phyloP scores from a whole-genome alignment of 257 asterid genomes.

The Forsythia viridissima region DNA sequence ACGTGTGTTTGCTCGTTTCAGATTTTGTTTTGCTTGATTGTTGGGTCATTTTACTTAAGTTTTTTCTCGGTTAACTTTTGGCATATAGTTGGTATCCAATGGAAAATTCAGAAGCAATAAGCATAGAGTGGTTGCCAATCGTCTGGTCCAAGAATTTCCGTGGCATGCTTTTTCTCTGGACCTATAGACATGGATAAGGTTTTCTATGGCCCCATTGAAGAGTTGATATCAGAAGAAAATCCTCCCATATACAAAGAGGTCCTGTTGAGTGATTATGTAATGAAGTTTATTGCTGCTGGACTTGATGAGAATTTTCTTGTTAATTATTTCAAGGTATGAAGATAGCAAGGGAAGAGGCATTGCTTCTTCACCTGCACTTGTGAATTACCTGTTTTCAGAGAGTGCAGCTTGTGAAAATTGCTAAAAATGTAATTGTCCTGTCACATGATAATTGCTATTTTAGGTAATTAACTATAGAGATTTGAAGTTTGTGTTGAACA shows the following conservation, averaged over 20 bases:
- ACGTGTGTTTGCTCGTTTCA: background rate
- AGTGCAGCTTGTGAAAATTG: background rate
- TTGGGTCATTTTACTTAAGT: background rate
- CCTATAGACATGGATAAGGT: constrained; percentile 12
- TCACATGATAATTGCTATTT: background rate
- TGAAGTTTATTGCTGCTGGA: constrained; percentile 23
- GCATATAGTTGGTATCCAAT: constrained; percentile 43
- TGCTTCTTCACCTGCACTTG: background rate
- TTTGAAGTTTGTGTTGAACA: background rate
- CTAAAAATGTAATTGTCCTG: background rate
- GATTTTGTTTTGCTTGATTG: background rate
- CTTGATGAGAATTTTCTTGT: constrained; percentile 42
- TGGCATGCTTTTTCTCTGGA: constrained; percentile 43
- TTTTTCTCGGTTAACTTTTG: background rate
- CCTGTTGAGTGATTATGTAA: constrained; percentile 34
- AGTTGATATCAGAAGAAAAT: constrained; percentile 45
- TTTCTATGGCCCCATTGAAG: constrained; percentile 48
- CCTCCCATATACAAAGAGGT: constrained; percentile 42
- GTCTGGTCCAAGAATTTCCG: constrained; percentile 48
- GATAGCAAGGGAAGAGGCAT: background rate
- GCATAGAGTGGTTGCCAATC: constrained; percentile 42
- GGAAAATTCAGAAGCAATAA: constrained; percentile 41
- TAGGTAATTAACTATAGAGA: background rate
- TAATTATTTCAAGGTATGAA: constrained; percentile 37
- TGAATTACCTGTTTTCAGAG: background rate